Percentiles rank a stretch among this genome's conserved stretches.
These are phyloP conservation scores for Alternaria atra DNA, from an alignment of 2,329 filamentous ascomycete species.

Conservation along the genomic window DNA sequence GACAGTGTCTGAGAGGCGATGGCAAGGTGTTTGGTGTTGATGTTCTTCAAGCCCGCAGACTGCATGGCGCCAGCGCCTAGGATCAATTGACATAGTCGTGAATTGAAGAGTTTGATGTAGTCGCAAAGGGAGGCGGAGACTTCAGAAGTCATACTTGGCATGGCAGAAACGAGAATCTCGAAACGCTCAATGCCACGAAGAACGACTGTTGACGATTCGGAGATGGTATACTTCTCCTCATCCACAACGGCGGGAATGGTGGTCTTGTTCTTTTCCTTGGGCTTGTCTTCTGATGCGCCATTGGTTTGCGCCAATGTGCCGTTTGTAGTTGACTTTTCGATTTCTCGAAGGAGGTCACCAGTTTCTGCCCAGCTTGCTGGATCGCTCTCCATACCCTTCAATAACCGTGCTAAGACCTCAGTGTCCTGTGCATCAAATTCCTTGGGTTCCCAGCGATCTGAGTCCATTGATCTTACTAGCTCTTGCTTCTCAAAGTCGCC, in stretches of 20 bases:
- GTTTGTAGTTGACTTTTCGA: slow-evolving; percentile 34
- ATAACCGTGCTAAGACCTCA: slow-evolving; percentile 68
- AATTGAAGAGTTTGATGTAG: slow-evolving; percentile 94
- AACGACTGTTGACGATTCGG: slow-evolving; percentile 82
- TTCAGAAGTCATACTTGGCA: slow-evolving; percentile 88
- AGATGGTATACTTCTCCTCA: slow-evolving; percentile 84
- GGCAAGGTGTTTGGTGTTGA: slow-evolving; percentile 88
- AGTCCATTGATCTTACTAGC: slow-evolving; percentile 79
- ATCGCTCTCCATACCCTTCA: slow-evolving; percentile 76
- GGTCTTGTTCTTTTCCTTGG: slow-evolving; percentile 57
- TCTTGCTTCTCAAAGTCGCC: slow-evolving; percentile 77
- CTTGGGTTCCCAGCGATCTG: slow-evolving; percentile 79
- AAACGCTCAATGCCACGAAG: slow-evolving; percentile 84
- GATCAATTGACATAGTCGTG: slow-evolving; percentile 93
- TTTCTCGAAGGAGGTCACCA: slow-evolving; percentile 54
- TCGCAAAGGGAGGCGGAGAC: slow-evolving; percentile 81
- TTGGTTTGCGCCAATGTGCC: slow-evolving; percentile 39
- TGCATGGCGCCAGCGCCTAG: slow-evolving; percentile 90
- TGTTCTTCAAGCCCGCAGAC: slow-evolving; percentile 91
- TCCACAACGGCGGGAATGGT: slow-evolving; percentile 74
- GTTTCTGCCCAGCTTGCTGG: slow-evolving; percentile 70
- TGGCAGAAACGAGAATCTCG: slow-evolving; percentile 80
- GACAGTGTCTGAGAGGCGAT: slow-evolving; percentile 88
- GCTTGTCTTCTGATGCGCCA: slow-evolving; percentile 41
- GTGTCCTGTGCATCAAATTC: slow-evolving; percentile 74